Evolutionary conservation across 805 yeast genomes (phyloP).

Genomic region (Yarrowia hollandica): DNA sequence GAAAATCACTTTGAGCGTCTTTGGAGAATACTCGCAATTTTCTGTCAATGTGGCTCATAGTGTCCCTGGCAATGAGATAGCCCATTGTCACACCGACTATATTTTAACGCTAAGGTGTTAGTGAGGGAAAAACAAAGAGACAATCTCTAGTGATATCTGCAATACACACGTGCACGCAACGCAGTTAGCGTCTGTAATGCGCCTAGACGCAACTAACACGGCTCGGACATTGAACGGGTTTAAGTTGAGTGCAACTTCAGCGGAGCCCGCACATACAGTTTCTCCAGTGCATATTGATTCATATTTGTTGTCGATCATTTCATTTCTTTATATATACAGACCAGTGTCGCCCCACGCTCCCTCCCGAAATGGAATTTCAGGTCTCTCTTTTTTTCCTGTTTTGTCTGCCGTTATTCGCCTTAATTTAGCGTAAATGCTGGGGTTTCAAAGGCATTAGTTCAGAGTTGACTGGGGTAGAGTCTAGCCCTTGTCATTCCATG

Average conservation of each 20-base stretch:
- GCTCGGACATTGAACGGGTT: neutral
- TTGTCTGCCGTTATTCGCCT: neutral
- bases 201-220: neutral
- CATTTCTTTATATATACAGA: too few species aligned
- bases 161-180: slow-evolving; percentile 3
- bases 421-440: neutral
- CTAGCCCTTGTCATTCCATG: slow-evolving; percentile 11
- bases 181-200: neutral
- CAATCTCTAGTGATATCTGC: neutral
- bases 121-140: slow-evolving; percentile 15
- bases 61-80: too few species aligned
- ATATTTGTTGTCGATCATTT: too few species aligned
- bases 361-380: too few species aligned
- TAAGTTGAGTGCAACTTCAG: slow-evolving; percentile 1
- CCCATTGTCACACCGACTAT: too few species aligned
- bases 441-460: neutral
- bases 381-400: neutral
- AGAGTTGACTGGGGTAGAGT: neutral
- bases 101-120: neutral
- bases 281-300: neutral
- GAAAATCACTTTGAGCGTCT: too few species aligned
- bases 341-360: too few species aligned
- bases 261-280: too few species aligned
- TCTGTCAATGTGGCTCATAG: too few species aligned
- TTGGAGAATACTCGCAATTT: too few species aligned